Base-by-base conservation (phyloP, 1,139 yeast species). In the Maudiozyma humilis region DNA sequence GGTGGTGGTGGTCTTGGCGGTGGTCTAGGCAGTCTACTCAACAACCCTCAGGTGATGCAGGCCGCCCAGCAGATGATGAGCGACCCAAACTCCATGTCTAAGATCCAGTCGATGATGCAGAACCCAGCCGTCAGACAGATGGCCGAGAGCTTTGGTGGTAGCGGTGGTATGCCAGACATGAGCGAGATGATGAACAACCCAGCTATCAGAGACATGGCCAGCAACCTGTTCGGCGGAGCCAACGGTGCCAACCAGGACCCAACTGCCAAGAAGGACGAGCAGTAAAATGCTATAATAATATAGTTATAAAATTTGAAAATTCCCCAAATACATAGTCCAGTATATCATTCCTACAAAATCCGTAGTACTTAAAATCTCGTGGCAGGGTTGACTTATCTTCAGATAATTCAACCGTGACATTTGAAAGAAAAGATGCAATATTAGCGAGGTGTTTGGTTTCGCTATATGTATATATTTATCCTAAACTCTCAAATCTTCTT, bases 31-130 rank as follows among this genome's bases (percentile, higher is more conserved):
- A 85, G 86, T 42, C 67, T 89, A 70, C 73, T 91, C 81, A 82
- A 76, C 68, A 87, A 89, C 67, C 97, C 97, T 15, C 88, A 82
- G 65, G 65, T 91, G 48, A 82, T 82, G 86, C 87, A 84, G 67
- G 93, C 94, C 59, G 97, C 97, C 34, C 93, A 87, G 64, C 79
- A 79, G 60, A 77, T 91, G 83, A 88, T 89, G 95, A 78, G 79
- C 48, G 82, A 89, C 63, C 97, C 97, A 29, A 75, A 70, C 37
- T 89, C 95, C 41, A 69, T 89, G 71, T 73, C 70, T 51, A 78
- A 79, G 45, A 69, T 89, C 70, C 75, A 71, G 52, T 76, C 78
- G 42, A 69, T 89, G 63, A 79, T 89, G 88, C 78, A 69, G 64
- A 85, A 87, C 63, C 96, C 96, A 20, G 78, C 79, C 55, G 60